Conservation (phyloP, 2,329 filamentous ascomycete species). For the Paraphaeosphaeria minitans region DNA sequence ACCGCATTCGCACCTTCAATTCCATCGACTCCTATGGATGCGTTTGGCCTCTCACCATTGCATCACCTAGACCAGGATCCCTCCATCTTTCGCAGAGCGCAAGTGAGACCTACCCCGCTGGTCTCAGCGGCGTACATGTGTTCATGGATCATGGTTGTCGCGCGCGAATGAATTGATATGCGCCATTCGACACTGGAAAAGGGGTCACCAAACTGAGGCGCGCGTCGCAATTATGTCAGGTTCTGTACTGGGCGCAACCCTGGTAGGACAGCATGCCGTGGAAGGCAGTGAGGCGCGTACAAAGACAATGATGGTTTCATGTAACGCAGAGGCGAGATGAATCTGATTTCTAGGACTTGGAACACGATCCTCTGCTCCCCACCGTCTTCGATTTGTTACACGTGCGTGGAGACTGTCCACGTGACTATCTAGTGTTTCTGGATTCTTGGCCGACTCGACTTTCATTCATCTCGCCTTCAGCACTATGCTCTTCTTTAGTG, state of each 20-base stretch:
- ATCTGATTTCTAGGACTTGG: neutral
- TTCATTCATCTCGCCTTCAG: neutral
- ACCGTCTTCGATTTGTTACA: too few relatives aligned
- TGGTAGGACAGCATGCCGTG: neutral
- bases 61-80: neutral
- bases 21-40: neutral
- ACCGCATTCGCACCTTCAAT: neutral
- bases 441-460: neutral
- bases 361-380: neutral
- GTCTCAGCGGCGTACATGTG: neutral
- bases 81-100: neutral
- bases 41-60: neutral
- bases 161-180: conserved; percentile 2
- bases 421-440: neutral
- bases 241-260: neutral
- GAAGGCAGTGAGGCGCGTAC: neutral
- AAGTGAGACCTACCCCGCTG: neutral
- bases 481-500: too few relatives aligned
- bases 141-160: conserved; percentile 6
- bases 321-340: neutral
- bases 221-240: neutral
- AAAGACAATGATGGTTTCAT: neutral
- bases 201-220: neutral
- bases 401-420: too few relatives aligned
- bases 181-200: neutral